phyloP scores from a whole-genome alignment of 768 basidiomycete genomes.

The Dentipellis fragilis region DNA sequence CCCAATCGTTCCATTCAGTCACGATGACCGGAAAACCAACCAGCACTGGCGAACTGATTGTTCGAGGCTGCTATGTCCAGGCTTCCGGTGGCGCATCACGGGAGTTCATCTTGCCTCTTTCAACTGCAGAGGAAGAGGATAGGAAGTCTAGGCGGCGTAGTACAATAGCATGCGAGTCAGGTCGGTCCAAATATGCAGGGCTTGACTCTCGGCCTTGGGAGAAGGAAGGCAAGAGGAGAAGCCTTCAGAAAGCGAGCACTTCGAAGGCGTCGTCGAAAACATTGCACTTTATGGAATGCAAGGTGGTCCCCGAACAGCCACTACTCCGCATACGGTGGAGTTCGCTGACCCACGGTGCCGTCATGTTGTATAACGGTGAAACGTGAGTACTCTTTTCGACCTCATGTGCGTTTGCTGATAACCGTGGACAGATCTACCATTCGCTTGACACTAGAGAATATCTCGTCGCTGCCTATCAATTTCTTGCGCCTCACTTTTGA shows the following conservation, averaged over 20 bases:
- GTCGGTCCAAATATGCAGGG: conserved; percentile 64
- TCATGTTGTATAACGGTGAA: conserved; percentile 96
- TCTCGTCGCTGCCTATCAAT: conserved; percentile 72
- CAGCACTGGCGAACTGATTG: conserved; percentile 50
- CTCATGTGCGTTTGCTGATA: conserved; percentile 6
- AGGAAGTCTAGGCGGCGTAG: conserved; percentile 46
- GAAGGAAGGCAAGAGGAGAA: conserved; percentile 33
- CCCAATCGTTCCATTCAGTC: conserved; percentile 65
- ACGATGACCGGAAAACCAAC: conserved; percentile 59
- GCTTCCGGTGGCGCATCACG: conserved; percentile 60
- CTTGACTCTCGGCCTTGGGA: conserved; percentile 62
- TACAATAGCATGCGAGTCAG: conserved; percentile 52
- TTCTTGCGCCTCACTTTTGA: conserved; percentile 83
- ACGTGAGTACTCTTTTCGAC: conserved; percentile 36
- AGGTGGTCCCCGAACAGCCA: conserved; percentile 82
- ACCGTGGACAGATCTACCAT: conserved; percentile 55
- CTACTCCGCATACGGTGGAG: conserved; percentile 77
- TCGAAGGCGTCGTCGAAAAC: conserved; percentile 16
- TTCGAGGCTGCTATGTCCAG: conserved; percentile 76
- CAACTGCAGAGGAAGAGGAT: conserved; percentile 62
- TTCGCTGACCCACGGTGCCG: conserved; percentile 85
- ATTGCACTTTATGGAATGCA: conserved; percentile 63
- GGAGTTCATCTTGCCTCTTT: conserved; percentile 70
- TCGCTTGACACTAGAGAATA: conserved; percentile 83
- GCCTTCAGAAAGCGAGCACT: conserved; percentile 13